Evolutionary conservation across 1,284 basidiomycete species (phyloP).

Genomic region (Chalciporus sp.): DNA sequence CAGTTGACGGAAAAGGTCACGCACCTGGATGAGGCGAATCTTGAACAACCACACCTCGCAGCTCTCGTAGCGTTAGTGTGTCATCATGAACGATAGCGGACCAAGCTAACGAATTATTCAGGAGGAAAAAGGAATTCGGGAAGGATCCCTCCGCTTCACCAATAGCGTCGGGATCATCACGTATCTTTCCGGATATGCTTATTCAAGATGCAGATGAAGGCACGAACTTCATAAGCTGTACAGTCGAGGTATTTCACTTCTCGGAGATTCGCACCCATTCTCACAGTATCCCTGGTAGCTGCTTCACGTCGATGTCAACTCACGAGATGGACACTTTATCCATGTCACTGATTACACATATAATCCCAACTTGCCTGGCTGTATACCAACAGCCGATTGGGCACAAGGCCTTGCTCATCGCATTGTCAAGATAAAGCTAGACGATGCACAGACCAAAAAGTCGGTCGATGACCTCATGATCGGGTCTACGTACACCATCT

Average conservation of each 20-base stretch:
- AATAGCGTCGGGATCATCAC: constrained; percentile 19
- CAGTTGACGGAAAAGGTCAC: constrained; percentile 45
- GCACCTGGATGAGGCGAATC: constrained; percentile 44
- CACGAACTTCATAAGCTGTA: constrained; percentile 52
- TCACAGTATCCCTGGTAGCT: constrained; percentile 39
- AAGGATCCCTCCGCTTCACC: constrained; percentile 22
- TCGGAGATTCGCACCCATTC: not conserved
- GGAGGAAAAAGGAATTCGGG: constrained; percentile 58
- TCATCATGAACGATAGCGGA: not conserved
- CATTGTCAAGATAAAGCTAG: constrained; percentile 56
- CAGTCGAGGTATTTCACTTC: constrained; percentile 52
- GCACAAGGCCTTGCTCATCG: constrained; percentile 44
- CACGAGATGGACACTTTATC: constrained; percentile 40
- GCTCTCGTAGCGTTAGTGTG: constrained; percentile 55
- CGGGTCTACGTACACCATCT: constrained; percentile 51
- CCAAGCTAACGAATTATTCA: constrained; percentile 29
- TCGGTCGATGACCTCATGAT: constrained; percentile 40
- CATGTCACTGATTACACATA: constrained; percentile 71
- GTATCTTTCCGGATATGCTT: constrained; percentile 47
- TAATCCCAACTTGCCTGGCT: constrained; percentile 44
- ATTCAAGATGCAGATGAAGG: constrained; percentile 48
- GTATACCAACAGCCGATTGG: constrained; percentile 38
- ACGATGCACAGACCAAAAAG: constrained; percentile 48
- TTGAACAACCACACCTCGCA: constrained; percentile 43
- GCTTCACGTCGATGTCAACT: constrained; percentile 41